Conservation (phyloP, 2,329 filamentous ascomycete genomes). For the Penicillium expansum region DNA sequence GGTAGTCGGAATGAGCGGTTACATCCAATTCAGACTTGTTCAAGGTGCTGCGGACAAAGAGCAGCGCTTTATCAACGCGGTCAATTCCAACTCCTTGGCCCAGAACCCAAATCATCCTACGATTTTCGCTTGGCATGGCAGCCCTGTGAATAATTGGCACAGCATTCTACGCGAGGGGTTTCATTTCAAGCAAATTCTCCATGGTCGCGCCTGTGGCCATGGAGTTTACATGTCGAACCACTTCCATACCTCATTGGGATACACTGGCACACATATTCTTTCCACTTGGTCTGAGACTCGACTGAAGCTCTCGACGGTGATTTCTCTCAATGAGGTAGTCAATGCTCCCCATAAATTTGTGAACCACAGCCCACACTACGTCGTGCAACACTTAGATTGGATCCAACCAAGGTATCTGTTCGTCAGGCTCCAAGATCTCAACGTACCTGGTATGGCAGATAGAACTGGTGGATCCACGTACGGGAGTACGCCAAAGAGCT, state of each 20-base stretch:
- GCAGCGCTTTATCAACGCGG: slow-evolving; percentile 64
- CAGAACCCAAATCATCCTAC: slow-evolving; percentile 58
- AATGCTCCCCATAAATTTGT: slow-evolving; percentile 66
- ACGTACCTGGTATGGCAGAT: too few relatives aligned
- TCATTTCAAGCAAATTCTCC: slow-evolving; percentile 60
- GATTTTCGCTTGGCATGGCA: slow-evolving; percentile 86
- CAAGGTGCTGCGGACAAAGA: slow-evolving; percentile 90
- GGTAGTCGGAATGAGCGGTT: slow-evolving; percentile 63
- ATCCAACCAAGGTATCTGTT: slow-evolving; percentile 87
- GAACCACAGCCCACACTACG: slow-evolving; percentile 59
- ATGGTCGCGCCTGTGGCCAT: slow-evolving; percentile 72
- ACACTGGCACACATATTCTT: slow-evolving; percentile 35
- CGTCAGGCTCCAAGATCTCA: slow-evolving; percentile 41
- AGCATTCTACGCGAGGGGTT: slow-evolving; percentile 81
- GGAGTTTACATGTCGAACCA: slow-evolving; percentile 76
- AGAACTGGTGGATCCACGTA: not conserved
- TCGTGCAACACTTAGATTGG: slow-evolving; percentile 76
- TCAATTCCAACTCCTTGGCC: slow-evolving; percentile 45
- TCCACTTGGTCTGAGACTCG: slow-evolving; percentile 65
- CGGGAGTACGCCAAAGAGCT: not conserved
- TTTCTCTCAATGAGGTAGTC: slow-evolving; percentile 82
- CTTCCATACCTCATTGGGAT: slow-evolving; percentile 56
- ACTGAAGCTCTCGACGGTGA: slow-evolving; percentile 56
- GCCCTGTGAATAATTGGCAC: slow-evolving; percentile 76
- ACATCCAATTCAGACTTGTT: slow-evolving; percentile 80